These are phyloP conservation scores for Chenopodium suecicum DNA, from an alignment of 148 eudicot species.

Conservation along the genomic window DNA sequence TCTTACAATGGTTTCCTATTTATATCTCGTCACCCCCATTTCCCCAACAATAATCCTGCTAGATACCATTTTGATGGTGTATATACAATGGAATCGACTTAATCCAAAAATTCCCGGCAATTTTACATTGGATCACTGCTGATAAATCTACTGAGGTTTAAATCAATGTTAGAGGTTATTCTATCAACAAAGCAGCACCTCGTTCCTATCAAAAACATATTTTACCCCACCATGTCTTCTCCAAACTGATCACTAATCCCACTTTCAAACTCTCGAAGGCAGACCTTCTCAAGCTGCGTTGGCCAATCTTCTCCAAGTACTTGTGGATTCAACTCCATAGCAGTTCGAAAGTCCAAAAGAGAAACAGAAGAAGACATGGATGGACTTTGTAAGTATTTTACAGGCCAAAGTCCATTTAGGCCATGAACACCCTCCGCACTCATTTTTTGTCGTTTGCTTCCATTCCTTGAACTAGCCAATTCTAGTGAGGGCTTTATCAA, in stretches of 20 bases:
- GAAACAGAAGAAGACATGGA: constrained; percentile 32
- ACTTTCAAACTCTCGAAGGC: constrained; percentile 27
- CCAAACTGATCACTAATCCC: constrained; percentile 14
- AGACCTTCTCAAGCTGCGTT: constrained; percentile 53
- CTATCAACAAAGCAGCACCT: constrained; percentile 25
- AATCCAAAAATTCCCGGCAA: constrained; percentile 7
- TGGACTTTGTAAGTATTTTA: constrained; percentile 21
- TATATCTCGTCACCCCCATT: constrained; percentile 7
- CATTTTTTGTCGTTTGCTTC: constrained; percentile 23
- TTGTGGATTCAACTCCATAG: constrained; percentile 59
- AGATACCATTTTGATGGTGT: constrained; percentile 13
- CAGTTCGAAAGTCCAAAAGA: constrained; percentile 55
- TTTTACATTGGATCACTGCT: constrained; percentile 24
- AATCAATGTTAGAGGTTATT: constrained; percentile 30
- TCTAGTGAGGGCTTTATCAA: constrained; percentile 59
- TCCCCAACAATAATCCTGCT: constrained; percentile 8
- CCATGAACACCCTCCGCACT: constrained; percentile 24
- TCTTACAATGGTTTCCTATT: constrained; percentile 20
- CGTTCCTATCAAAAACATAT: constrained; percentile 25
- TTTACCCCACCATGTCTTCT: constrained; percentile 20
- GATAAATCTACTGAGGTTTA: constrained; percentile 10
- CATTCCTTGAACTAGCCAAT: constrained; percentile 43
- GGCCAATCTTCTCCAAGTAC: constrained; percentile 80
- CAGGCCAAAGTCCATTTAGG: constrained; percentile 34
- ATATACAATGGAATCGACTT: constrained; percentile 23